A percentile compares a stretch with the other conserved stretches of the same genome.
Evolutionary conservation across 2,329 filamentous ascomycete species (phyloP).

Genomic region (Zymoseptoria ardabiliae): DNA sequence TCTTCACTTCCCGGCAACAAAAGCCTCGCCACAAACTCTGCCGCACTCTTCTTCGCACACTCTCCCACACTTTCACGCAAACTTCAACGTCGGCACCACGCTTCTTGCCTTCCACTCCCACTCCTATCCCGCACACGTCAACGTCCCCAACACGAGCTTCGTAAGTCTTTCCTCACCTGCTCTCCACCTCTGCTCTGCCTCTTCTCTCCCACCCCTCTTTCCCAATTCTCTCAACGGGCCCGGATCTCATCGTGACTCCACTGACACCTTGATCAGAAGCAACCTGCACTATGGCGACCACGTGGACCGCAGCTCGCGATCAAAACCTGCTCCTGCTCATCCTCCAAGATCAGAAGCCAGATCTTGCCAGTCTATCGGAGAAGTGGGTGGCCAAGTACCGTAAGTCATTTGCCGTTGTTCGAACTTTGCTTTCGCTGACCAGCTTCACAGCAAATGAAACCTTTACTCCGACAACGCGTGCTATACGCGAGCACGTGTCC

Average conservation of each 20-base stretch:
- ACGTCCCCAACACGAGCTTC: neutral
- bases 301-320: conserved; percentile 20
- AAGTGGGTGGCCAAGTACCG: conserved; percentile 15
- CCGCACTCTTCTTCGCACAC: neutral
- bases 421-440: conserved; percentile 1
- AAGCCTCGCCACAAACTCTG: neutral
- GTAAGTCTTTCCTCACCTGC: neutral
- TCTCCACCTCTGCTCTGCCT: neutral
- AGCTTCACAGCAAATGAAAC: conserved; percentile 6
- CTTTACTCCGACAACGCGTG: conserved; percentile 10
- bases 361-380: conserved; percentile 8
- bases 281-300: conserved; percentile 14
- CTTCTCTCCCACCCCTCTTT: neutral
- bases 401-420: neutral
- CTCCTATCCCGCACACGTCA: neutral
- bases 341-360: conserved; percentile 12
- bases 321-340: conserved; percentile 20
- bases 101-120: neutral
- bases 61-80: neutral
- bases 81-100: neutral
- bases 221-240: too few relatives aligned
- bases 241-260: neutral
- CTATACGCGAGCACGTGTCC: conserved; percentile 18
- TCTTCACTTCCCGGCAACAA: neutral
- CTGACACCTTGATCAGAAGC: neutral